These are phyloP conservation scores for Calonectria ilicicola DNA, from an alignment of 2,329 filamentous ascomycete species.

Conservation along the genomic window DNA sequence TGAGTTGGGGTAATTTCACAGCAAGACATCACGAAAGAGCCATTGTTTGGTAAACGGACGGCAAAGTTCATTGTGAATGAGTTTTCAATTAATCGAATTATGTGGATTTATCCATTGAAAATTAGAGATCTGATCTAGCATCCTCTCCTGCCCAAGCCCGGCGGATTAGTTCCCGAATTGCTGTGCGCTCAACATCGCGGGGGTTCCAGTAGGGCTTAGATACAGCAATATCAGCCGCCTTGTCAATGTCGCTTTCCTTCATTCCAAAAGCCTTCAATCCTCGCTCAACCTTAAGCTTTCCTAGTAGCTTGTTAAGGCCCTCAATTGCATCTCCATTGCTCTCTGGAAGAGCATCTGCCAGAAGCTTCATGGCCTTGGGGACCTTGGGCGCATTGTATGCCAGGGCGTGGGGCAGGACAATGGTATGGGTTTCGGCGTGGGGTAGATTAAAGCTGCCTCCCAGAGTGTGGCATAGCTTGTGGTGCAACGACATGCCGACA, in stretches of 20 bases:
- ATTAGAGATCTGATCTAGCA: conserved; percentile 47
- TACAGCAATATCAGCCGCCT: conserved; percentile 69
- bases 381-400: conserved; percentile 71
- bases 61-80: not conserved
- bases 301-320: conserved; percentile 67
- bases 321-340: conserved; percentile 69
- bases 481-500: conserved; percentile 21
- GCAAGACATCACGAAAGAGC: not conserved
- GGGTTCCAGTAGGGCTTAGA: conserved; percentile 72
- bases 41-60: not conserved
- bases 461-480: conserved; percentile 53
- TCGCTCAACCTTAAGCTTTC: conserved; percentile 64
- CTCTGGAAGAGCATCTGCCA: conserved; percentile 66
- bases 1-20: not conserved
- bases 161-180: conserved; percentile 67
- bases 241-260: conserved; percentile 71
- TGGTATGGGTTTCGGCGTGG: conserved; percentile 23
- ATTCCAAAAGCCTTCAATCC: conserved; percentile 67
- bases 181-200: conserved; percentile 61
- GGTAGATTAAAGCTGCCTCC: conserved; percentile 60
- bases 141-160: conserved; percentile 72
- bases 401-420: conserved; percentile 71
- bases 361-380: conserved; percentile 61
- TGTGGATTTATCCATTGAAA: not conserved
- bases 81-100: not conserved